Percentiles rank a stretch among this genome's conserved stretches.
Evolutionary conservation across 768 basidiomycete species (phyloP).

Genomic region (Psilocybe azurescens): DNA sequence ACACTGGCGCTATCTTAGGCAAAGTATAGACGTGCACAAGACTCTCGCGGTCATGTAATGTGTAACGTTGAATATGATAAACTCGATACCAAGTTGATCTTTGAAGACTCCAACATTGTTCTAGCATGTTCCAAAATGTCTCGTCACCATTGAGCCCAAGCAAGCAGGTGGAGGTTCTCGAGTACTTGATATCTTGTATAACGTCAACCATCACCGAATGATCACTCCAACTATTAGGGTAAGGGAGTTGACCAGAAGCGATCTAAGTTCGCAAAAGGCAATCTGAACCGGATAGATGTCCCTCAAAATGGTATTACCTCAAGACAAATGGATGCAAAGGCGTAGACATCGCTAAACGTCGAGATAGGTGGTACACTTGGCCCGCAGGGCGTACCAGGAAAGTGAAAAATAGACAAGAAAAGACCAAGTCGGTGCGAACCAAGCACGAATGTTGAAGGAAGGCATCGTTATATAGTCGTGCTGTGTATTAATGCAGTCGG

Average conservation of each 20-base stretch:
- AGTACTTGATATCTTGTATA: slow-evolving; percentile 53
- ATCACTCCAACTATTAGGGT: slow-evolving; percentile 57
- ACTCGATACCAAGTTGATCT: too few species aligned
- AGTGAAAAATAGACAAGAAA: too few species aligned
- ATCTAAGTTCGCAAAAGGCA: slow-evolving; percentile 36
- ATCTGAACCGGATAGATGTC: not conserved
- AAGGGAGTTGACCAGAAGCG: slow-evolving; percentile 56
- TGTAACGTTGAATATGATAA: too few species aligned
- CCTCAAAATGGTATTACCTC: slow-evolving; percentile 42
- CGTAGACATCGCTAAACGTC: slow-evolving; percentile 61
- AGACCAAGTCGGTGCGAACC: too few species aligned
- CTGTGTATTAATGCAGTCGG: too few species aligned
- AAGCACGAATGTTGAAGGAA: too few species aligned
- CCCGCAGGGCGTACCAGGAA: too few species aligned
- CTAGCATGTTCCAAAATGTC: slow-evolving; percentile 48
- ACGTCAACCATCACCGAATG: slow-evolving; percentile 62
- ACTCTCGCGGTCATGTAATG: too few species aligned
- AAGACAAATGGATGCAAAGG: slow-evolving; percentile 63
- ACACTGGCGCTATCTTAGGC: too few species aligned
- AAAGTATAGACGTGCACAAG: too few species aligned
- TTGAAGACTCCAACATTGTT: slow-evolving; percentile 47
- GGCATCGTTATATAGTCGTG: too few species aligned
- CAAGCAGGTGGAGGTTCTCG: slow-evolving; percentile 34
- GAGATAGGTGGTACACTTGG: slow-evolving; percentile 45
- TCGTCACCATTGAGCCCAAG: slow-evolving; percentile 36